Evolutionary conservation across 257 asterid species (phyloP).

Genomic region (Jacaranda copaia): DNA sequence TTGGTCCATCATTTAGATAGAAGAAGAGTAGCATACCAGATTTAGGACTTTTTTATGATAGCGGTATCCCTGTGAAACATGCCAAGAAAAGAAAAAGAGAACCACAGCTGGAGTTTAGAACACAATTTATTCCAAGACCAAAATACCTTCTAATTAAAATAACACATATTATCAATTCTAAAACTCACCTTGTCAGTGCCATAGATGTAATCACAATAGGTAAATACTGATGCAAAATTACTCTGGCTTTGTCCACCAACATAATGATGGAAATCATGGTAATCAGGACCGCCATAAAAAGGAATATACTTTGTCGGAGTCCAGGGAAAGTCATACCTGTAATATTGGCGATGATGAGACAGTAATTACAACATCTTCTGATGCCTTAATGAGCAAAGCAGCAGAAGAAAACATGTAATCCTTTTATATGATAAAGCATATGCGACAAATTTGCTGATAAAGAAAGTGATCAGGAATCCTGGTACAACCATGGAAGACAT

Average conservation of each 20-base stretch:
- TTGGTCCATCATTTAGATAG: not conserved
- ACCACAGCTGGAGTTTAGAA: not conserved
- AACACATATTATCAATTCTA: not conserved
- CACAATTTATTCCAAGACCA: not conserved
- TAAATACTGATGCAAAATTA: conserved; percentile 97
- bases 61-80: conserved; percentile 62
- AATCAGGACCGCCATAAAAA: conserved; percentile 95
- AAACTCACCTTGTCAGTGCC: conserved; percentile 94
- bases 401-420: not conserved
- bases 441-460: too few relatives aligned
- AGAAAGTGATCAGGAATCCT: too few relatives aligned
- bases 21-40: conserved; percentile 49
- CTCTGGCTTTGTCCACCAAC: conserved; percentile 98
- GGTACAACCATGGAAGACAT: too few relatives aligned
- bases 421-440: too few relatives aligned
- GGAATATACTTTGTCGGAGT: conserved; percentile 88
- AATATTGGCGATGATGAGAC: too few relatives aligned
- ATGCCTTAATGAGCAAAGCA: not conserved
- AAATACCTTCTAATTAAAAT: conserved; percentile 17
- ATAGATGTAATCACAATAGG: conserved; percentile 93
- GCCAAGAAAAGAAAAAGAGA: not conserved
- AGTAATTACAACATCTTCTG: not conserved
- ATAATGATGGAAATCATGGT: conserved; percentile 98
- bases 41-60: conserved; percentile 74
- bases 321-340: conserved; percentile 97